These are phyloP conservation scores for Penicillium canariense DNA, from an alignment of 495 filamentous ascomycete species.

Conservation along the genomic window DNA sequence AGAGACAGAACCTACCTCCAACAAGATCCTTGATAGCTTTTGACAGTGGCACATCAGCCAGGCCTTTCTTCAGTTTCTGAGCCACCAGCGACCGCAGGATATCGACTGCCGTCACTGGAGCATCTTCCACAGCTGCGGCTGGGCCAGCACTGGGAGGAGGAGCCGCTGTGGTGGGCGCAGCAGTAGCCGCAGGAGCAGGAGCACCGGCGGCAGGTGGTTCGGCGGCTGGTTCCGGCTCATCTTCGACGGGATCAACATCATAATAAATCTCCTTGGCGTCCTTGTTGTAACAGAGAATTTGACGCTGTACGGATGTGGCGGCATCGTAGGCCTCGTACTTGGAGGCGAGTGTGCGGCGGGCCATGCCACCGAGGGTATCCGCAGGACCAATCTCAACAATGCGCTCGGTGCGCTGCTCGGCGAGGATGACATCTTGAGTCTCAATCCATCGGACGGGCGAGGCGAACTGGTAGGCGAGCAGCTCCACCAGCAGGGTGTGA, in stretches of 20 bases:
- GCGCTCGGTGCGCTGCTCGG: constrained; percentile 90
- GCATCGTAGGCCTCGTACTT: constrained; percentile 99
- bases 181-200: constrained; percentile 47
- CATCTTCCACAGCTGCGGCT: constrained; percentile 84
- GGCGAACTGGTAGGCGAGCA: constrained; percentile 98
- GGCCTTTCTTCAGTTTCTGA: constrained; percentile 96
- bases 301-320: constrained; percentile 88
- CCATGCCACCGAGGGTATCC: constrained; percentile 98
- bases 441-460: constrained; percentile 99
- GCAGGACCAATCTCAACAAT: constrained; percentile 97
- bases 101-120: constrained; percentile 81
- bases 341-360: constrained; percentile 88
- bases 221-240: constrained; percentile 69
- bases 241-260: constrained; percentile 92
- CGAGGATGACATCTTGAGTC: constrained; percentile 98
- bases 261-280: constrained; percentile 99
- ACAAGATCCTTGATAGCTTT: constrained; percentile 99
- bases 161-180: constrained; percentile 56
- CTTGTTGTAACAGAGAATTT: constrained; percentile 99
- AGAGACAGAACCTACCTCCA: constrained; percentile 65
- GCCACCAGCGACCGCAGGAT: constrained; percentile 87
- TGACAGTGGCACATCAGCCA: constrained; percentile 84
- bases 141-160: constrained; percentile 75
- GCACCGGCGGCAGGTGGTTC: constrained; percentile 49
- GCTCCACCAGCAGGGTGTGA: constrained; percentile 95